Evolutionary conservation across 148 eudicot genomes (phyloP).

Genomic region (Cornus controversa): DNA sequence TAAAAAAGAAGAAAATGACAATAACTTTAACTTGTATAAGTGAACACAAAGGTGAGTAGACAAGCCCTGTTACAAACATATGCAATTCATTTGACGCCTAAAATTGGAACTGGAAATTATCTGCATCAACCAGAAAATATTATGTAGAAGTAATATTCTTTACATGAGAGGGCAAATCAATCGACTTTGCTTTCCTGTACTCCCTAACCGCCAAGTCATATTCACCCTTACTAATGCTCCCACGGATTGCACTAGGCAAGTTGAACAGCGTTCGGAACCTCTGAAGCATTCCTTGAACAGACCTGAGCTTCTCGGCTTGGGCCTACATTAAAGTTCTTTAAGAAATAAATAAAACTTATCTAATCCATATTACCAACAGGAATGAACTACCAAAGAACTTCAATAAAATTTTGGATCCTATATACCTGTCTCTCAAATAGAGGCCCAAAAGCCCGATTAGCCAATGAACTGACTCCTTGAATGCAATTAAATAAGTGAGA

Average conservation of each 20-base stretch:
- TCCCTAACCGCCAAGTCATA: constrained; percentile 98
- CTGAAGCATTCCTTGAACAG: constrained; percentile 99
- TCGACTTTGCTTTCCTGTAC: constrained; percentile 97
- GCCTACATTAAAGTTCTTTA: constrained; percentile 52
- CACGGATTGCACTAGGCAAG: constrained; percentile 91
- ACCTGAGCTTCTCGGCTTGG: constrained; percentile 96
- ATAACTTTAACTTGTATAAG: background rate
- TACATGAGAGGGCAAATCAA: constrained; percentile 97
- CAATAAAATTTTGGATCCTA: constrained; percentile 15
- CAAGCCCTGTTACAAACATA: background rate
- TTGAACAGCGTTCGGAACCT: constrained; percentile 95
- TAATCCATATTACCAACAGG: constrained; percentile 1
- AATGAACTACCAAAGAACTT: constrained; percentile 1
- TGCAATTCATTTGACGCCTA: background rate
- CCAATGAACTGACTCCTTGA: constrained; percentile 73
- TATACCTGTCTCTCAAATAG: constrained; percentile 98
- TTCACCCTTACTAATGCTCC: constrained; percentile 94
- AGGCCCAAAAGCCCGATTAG: constrained; percentile 89
- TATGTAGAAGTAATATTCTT: background rate
- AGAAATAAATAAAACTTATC: constrained; percentile 8
- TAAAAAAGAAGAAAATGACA: no score
- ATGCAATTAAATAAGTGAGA: constrained; percentile 74
- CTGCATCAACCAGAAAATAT: background rate
- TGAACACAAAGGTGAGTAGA: background rate
- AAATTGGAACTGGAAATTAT: background rate